Evolutionary conservation across 2,329 filamentous ascomycete genomes (phyloP).

Genomic region (Botrytis hyacinthi): DNA sequence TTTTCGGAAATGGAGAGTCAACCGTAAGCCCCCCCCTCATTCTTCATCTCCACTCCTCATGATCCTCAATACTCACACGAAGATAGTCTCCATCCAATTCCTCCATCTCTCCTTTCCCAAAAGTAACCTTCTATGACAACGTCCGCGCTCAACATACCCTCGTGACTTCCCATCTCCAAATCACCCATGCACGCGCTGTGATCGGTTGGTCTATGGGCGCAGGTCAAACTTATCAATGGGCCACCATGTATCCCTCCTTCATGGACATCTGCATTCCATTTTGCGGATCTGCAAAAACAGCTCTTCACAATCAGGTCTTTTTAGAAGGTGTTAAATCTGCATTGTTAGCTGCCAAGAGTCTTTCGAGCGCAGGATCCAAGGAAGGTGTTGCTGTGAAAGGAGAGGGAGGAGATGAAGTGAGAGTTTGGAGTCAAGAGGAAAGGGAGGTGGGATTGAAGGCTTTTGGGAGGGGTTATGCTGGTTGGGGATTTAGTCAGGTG

Average conservation of each 20-base stretch:
- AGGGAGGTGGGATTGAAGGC: constrained; percentile 62
- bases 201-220: constrained; percentile 72
- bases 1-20: constrained; percentile 69
- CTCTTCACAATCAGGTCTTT: constrained; percentile 66
- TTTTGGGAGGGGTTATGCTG: constrained; percentile 72
- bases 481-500: constrained; percentile 74
- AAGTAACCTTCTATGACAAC: constrained; percentile 66
- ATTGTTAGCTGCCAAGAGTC: constrained; percentile 56
- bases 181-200: constrained; percentile 60
- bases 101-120: constrained; percentile 56
- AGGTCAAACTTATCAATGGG: constrained; percentile 65
- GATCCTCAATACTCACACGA: neutral
- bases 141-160: constrained; percentile 64
- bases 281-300: constrained; percentile 63
- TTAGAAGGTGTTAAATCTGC: constrained; percentile 62
- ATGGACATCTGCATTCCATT: constrained; percentile 65
- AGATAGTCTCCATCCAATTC: constrained; percentile 60
- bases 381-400: constrained; percentile 43
- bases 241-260: constrained; percentile 50
- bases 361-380: constrained; percentile 50
- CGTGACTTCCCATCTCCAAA: constrained; percentile 60
- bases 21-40: constrained; percentile 37
- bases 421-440: constrained; percentile 53
- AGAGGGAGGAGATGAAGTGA: constrained; percentile 41
- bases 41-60: neutral